Evolutionary conservation across 2,329 filamentous ascomycete species (phyloP).

Genomic region (Xylariales sp.): DNA sequence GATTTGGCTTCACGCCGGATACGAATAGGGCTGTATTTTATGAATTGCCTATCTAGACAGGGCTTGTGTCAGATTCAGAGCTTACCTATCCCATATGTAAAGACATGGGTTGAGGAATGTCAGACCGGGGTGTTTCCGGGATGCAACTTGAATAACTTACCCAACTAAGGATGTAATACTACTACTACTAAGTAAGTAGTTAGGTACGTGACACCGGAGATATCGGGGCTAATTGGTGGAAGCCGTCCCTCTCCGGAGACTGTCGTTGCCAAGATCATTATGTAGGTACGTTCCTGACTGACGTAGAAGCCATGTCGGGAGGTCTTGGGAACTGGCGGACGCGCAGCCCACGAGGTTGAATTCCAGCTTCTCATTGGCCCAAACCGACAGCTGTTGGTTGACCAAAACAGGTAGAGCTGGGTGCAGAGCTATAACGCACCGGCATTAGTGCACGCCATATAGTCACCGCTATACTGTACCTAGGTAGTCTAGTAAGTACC

Average conservation of each 20-base stretch:
- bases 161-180: too few species aligned
- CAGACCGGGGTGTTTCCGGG: neutral
- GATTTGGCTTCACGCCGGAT: too few species aligned
- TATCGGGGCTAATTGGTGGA: conserved; percentile 20
- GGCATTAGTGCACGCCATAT: conserved; percentile 6
- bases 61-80: neutral
- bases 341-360: conserved; percentile 46
- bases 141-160: neutral
- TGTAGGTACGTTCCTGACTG: conserved; percentile 23
- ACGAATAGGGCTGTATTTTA: neutral
- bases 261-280: conserved; percentile 21
- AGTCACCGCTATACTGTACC: too few species aligned
- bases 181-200: too few species aligned
- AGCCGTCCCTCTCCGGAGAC: conserved; percentile 16
- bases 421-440: conserved; percentile 11
- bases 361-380: conserved; percentile 42
- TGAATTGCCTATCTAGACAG: too few species aligned
- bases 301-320: conserved; percentile 24
- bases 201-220: conserved; percentile 20
- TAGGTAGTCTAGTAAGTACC: too few species aligned
- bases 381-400: conserved; percentile 7
- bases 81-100: neutral
- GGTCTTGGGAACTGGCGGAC: conserved; percentile 17
- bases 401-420: conserved; percentile 3
- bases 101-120: conserved; percentile 2